Percentiles rank a stretch among this genome's conserved stretches.
phyloP scores from a whole-genome alignment of 2,329 filamentous ascomycete species.

The Neurospora crassa region DNA sequence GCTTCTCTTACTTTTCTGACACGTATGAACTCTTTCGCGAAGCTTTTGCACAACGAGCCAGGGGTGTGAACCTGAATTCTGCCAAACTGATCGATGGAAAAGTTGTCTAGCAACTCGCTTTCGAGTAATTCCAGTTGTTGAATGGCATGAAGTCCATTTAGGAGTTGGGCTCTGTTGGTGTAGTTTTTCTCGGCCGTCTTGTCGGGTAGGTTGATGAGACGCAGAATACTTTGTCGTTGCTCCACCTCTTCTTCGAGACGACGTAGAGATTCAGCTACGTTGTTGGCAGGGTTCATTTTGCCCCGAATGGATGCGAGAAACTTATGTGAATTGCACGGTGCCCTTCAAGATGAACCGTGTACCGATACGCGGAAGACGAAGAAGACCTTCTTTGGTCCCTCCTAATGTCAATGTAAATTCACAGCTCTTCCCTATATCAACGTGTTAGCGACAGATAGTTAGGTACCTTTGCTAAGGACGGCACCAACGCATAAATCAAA shows the following conservation, averaged over 20 bases:
- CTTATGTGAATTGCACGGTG: background rate
- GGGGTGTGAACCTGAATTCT: background rate
- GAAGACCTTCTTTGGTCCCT: background rate
- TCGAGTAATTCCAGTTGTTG: background rate
- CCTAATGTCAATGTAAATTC: background rate
- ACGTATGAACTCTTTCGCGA: background rate
- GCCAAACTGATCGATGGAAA: background rate
- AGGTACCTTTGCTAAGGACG: background rate
- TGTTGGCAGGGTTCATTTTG: background rate
- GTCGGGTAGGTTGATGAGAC: background rate
- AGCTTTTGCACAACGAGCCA: background rate
- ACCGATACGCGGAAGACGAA: background rate
- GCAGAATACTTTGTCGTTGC: background rate
- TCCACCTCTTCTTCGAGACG: background rate
- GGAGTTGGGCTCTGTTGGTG: background rate
- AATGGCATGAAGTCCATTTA: background rate
- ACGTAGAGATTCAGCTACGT: background rate
- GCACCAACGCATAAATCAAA: background rate
- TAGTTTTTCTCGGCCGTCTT: background rate
- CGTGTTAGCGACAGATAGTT: background rate
- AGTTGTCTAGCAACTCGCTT: background rate
- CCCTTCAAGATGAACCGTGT: background rate
- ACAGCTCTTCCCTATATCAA: background rate
- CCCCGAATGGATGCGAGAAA: background rate
- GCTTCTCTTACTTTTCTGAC: background rate